Percentiles rank a stretch among this genome's conserved stretches.
Evolutionary conservation across 106 monocot species (phyloP).

Genomic region (Acanthochlamys bracteata): DNA sequence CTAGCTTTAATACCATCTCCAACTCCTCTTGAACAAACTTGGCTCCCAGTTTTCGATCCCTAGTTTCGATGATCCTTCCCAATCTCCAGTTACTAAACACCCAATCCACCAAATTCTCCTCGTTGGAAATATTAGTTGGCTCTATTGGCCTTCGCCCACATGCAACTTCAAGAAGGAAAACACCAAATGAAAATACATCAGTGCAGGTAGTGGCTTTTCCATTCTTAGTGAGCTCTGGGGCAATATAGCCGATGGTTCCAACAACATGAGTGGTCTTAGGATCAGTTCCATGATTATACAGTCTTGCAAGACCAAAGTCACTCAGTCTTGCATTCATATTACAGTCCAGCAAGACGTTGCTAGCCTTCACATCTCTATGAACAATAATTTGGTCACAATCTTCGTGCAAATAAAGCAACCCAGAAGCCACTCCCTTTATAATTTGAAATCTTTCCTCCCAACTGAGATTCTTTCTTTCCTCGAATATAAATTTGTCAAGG

Average conservation of each 20-base stretch:
- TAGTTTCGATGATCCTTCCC: background rate
- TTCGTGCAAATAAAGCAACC: slow-evolving; percentile 10
- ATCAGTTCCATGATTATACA: slow-evolving; percentile 3
- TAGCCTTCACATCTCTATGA: slow-evolving; percentile 8
- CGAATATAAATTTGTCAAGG: slow-evolving; percentile 9
- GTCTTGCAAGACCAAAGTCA: slow-evolving; percentile 11
- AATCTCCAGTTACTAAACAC: background rate
- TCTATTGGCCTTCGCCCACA: slow-evolving; percentile 9
- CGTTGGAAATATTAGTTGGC: background rate
- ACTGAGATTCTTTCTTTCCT: background rate
- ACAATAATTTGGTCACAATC: slow-evolving; percentile 6
- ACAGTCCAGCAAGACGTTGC: slow-evolving; percentile 7
- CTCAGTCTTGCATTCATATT: slow-evolving; percentile 8
- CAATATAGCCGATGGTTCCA: slow-evolving; percentile 4
- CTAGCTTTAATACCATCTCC: background rate
- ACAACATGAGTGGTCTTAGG: slow-evolving; percentile 11
- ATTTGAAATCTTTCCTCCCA: background rate
- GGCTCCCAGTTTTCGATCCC: background rate
- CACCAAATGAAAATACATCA: slow-evolving; percentile 10
- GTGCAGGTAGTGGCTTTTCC: slow-evolving; percentile 1
- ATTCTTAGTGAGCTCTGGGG: slow-evolving; percentile 2
- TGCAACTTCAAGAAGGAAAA: slow-evolving; percentile 7
- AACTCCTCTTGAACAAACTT: background rate
- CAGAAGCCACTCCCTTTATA: slow-evolving; percentile 11
- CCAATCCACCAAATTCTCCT: slow-evolving; percentile 12